Evolutionary conservation across 176 grass and related monocot species (phyloP).

Genomic region (Canna indica): DNA sequence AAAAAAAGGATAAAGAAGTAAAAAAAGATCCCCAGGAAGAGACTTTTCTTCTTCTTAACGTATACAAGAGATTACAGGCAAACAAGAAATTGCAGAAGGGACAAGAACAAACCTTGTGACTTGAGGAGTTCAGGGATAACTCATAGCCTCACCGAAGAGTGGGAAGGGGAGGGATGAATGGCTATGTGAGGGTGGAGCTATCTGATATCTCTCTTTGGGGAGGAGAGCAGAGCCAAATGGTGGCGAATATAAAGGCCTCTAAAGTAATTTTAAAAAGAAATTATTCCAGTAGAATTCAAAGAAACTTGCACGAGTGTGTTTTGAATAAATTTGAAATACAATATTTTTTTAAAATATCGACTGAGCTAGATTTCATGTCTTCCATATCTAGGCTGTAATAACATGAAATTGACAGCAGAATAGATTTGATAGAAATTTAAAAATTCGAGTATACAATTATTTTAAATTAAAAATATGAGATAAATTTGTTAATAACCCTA

Average conservation of each 20-base stretch:
- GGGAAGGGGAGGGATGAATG: background rate
- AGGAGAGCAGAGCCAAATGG: background rate
- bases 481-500: too few relatives aligned
- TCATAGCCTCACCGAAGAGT: slow-evolving; percentile 7
- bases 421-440: too few relatives aligned
- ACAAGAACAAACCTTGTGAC: slow-evolving; percentile 1
- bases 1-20: background rate
- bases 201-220: background rate
- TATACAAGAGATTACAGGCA: background rate
- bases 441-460: too few relatives aligned
- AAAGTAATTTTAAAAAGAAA: background rate
- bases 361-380: too few relatives aligned
- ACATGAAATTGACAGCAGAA: too few relatives aligned
- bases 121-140: background rate
- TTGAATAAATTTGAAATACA: too few relatives aligned
- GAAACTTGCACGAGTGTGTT: too few relatives aligned
- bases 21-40: background rate
- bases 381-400: too few relatives aligned
- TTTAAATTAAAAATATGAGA: too few relatives aligned
- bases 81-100: background rate
- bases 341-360: too few relatives aligned
- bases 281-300: too few relatives aligned
- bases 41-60: background rate
- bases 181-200: background rate
- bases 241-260: slow-evolving; percentile 1